Evolutionary conservation across 2,329 filamentous ascomycete genomes (phyloP).

Genomic region (Ramularia endophylla): DNA sequence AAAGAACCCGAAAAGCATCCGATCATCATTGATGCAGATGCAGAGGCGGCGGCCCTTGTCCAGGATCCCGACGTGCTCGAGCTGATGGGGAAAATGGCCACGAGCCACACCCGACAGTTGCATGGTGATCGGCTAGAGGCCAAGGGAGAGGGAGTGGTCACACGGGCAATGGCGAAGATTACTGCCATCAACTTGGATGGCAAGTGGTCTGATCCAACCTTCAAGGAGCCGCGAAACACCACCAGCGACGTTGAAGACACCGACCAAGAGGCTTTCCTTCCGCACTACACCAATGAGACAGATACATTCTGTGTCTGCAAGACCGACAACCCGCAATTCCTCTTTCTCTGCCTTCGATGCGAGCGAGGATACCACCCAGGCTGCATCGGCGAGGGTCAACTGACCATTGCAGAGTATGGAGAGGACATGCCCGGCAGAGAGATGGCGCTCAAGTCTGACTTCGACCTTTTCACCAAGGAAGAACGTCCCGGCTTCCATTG

Average conservation of each 20-base stretch:
- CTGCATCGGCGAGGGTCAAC: constrained; percentile 10
- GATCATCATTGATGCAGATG: neutral
- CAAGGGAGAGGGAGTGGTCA: neutral
- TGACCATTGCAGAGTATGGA: constrained; percentile 2
- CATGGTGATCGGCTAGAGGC: constrained; percentile 5
- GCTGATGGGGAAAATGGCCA: constrained; percentile 3
- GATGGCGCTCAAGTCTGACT: constrained; percentile 2
- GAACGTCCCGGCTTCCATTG: too few relatives aligned
- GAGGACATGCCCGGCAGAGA: constrained; percentile 1
- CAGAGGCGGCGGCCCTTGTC: neutral
- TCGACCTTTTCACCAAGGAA: constrained; percentile 1
- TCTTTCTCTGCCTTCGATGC: constrained; percentile 12
- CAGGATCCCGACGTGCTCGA: constrained; percentile 2
- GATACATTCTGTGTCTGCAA: constrained; percentile 9
- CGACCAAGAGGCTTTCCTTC: neutral
- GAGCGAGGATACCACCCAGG: constrained; percentile 7
- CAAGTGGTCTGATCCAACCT: neutral
- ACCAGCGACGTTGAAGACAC: neutral
- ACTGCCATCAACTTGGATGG: neutral
- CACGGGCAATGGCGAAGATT: neutral
- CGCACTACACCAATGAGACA: neutral
- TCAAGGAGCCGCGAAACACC: neutral
- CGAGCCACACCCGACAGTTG: constrained; percentile 2
- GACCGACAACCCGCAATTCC: constrained; percentile 1
- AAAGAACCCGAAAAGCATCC: neutral